Evolutionary conservation across 2,329 filamentous ascomycete species (phyloP), one percentile per base, ranked within the genome.

Genomic region (Aspergillus sp.): DNA sequence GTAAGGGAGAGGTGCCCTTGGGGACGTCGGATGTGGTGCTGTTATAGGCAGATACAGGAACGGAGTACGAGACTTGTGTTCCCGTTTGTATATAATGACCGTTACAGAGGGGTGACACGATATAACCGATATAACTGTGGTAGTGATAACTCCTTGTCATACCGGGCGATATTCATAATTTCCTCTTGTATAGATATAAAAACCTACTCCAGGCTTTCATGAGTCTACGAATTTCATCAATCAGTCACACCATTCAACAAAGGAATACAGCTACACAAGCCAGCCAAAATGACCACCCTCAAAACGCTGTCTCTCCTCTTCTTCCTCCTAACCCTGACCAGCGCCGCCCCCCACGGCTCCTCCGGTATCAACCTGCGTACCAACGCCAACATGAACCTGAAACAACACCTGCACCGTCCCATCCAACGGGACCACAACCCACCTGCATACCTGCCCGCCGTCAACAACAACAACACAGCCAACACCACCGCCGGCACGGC

Each of bases 401-500:
- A 39, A 27, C 36, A 39, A 12, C 7, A 26, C 36, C 36, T 8
- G 12, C 19, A 28, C 36, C 12, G 27, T 7, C 7, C 7, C 12
- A 8, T 5, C 6, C 36, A 4, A 6, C 26, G 26, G 36, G 19
- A 39, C 36, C 19, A 19, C 19, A n/a, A 36, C 34, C 12, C 10
- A 36, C 34, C 36, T 4, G 34, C 34, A 19, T 7, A 41, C 39
- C 26, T 40, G 46, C 8, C 34, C 48, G 10, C 45, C 45, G 19
- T 41, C 45, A 7, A 26, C 29, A 29, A 41, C 19, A 4, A 32
- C 42, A 32, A 34, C 36, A 44, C 10, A 33, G 7, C 36, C 30
- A 47, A 40, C 47, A 36, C 40, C 9, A 49, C 51, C 36, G 54
- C 57, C 44, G 67, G 67, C 44, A 49, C 58, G 32, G 67, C 67